Evolutionary conservation across 768 basidiomycete species (phyloP).

Genomic region (Trametopsis cervina): DNA sequence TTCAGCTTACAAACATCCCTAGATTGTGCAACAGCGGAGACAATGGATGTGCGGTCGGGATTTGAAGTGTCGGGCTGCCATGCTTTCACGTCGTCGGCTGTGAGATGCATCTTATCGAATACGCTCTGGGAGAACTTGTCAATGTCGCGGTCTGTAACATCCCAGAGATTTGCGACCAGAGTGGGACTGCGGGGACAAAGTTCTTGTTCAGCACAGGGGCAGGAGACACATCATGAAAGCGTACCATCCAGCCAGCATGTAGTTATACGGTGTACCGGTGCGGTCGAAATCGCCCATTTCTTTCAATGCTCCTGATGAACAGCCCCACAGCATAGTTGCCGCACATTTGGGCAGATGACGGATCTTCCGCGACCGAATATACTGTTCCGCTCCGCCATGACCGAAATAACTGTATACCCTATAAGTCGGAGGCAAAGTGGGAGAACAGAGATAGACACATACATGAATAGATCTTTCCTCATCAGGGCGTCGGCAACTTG

Average conservation of each 20-base stretch:
- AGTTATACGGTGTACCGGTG: constrained; percentile 86
- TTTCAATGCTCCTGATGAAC: constrained; percentile 83
- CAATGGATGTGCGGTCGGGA: constrained; percentile 40
- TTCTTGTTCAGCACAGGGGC: too few species aligned
- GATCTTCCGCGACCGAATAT: constrained; percentile 81
- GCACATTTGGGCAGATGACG: constrained; percentile 81
- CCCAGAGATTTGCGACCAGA: constrained; percentile 93
- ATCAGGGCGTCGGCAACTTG: constrained; percentile 71
- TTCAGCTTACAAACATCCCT: constrained; percentile 81
- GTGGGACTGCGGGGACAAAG: constrained; percentile 52
- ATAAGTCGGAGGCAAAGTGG: not conserved
- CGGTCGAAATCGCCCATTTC: constrained; percentile 96
- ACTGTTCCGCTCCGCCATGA: constrained; percentile 94
- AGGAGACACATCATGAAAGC: too few species aligned
- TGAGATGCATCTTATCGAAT: constrained; percentile 62
- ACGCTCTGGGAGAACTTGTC: constrained; percentile 87
- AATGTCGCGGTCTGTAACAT: constrained; percentile 96
- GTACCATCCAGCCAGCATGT: constrained; percentile 96
- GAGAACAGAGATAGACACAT: constrained; percentile 28
- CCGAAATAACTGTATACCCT: constrained; percentile 76
- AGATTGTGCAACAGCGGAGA: constrained; percentile 73
- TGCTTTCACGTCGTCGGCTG: constrained; percentile 20
- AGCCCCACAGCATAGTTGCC: constrained; percentile 96
- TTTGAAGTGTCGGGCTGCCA: constrained; percentile 17
- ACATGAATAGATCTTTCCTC: constrained; percentile 85